Base-by-base conservation (phyloP, 495 filamentous ascomycete genomes). In the Sordaria brevicollis region DNA sequence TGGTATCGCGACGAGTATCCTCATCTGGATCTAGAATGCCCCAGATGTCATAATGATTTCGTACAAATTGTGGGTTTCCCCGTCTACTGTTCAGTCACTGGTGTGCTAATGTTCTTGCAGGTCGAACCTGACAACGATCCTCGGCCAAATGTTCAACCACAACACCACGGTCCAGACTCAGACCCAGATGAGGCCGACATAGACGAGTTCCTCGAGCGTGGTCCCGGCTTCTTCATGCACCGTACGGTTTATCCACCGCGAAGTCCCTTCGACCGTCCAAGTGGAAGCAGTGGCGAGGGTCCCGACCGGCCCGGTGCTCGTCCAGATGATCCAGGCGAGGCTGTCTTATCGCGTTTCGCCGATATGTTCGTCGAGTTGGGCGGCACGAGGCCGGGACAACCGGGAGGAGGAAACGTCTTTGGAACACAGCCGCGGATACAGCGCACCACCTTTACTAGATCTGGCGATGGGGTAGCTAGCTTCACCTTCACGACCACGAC, bases 11-110 rank as follows among this genome's bases (percentile, higher is more conserved):
- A 91, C 74, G 84, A 90, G 68, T 81, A 84, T 71, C 49, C 49
- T 6, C 49, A 62, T 8, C 86, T 85, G 35, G 71, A 70, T 37
- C 79, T 96, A 66, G 78, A 77, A 13, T 99, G 95, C 72, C 93
- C 94, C n/a, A 75, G 79, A 8, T 99, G 95, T 76, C 70, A 83
- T 13, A 86, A 87, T n/a, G 91, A 96, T 6, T 89, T 91, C 76
- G 91, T 87, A 7, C 93, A 99, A 81, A 94, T 97, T 70, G 94
- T 92, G 77, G 70, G 88, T 84, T 54, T 17, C 5, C 33, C 35
- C 43, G 10, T 68, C 19, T 67, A 65, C 68, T 73, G 1, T 31
- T 19, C 43, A 19, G n/a, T 68, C 67, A 49, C 41, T 31, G 35
- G 31, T 19, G 35, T 65, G 43, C 81, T 79, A 70, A 81, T 73